Evolutionary conservation across 768 basidiomycete genomes (phyloP), one percentile per base, ranked within the genome.

Genomic region (Mycena venus): DNA sequence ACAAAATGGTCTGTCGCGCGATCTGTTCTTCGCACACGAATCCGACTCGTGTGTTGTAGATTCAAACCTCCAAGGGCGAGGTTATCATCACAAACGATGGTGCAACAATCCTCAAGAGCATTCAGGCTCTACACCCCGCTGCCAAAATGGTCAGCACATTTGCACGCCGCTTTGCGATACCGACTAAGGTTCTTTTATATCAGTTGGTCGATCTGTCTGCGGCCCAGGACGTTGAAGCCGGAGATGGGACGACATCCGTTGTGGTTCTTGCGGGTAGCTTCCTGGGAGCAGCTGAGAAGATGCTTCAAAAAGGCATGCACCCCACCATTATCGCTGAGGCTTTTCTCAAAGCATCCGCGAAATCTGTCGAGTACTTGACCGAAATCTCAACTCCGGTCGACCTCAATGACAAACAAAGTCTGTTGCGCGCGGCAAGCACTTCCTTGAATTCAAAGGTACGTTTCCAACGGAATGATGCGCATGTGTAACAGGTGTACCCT

Each of bases 41-140:
- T n/a, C 55, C 58, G 25, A 67, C 36, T 65, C 36, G 53, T 29
- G 25, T 63, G 19, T 63, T 72, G 40, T 73, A 98, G 98, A 99
- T 99, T 81, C 96, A 97, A 91, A 98, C 97, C 8, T 86, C 95
- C 10, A 96, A 96, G 83, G 97, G 97, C 74, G 98, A 99, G 83
- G 96, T 98, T 21, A 94, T 99, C 79, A 95, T 99, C 78, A 99
- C 98, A 11, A 99, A 99, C 83, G 98, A 99, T 84, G 98, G 98
- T 23, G 98, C 98, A 9, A 99, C 98, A 14, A 99, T 99, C 77
- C 86, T 99, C 68, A 96, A 96, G 82, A 96, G 93, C 77, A 95
- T 99, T 78, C 96, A 98, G 78, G 98, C 98, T 23, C 85, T 99
- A 62, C 98, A 99, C 84, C 98, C 98, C 49, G 98, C 98, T 44